Base-by-base conservation (phyloP, 2,329 filamentous ascomycete species). In the Xylariaceae sp. region DNA sequence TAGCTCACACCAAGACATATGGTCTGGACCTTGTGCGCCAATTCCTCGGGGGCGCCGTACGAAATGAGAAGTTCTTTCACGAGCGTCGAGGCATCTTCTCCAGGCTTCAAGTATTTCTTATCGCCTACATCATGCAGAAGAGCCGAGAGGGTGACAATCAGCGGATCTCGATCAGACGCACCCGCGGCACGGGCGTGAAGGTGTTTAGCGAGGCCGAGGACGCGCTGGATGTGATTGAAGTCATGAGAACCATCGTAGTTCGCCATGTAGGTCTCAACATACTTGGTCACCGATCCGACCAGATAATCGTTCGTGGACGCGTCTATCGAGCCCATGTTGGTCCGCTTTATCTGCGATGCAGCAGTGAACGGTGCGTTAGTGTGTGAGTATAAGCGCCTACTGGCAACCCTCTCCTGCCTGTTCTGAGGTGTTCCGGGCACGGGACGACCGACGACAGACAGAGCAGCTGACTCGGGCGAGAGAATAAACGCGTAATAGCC, bases 111-210 rank as follows among this genome's bases (percentile, higher is more conserved):
- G 67, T 95, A 95, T 71, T 95, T 96, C 67, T 80, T 83, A 71
- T 96, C 91, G 53, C 88, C 89, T 15, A 95, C 85, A 61, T 96
- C 91, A 71, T 96, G 91, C n/a, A 92, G 78, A 5, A 91, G 76
- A 1, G 87, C 88, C 1, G 82, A 75, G 22, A 95, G 82, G 27
- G 81, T 81, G 56, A 94, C 75, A 22, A 83, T 68, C 11, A 74
- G 71, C 4, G 70, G 71, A 64, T 88, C 76, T 30, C 71, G 63
- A 15, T 62, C 40, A 36, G 58, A 49, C 5, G 39, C 40, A 11
- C 59, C 48, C 36, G 63, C 53, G 6, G 66, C 59, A 38, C 68
- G 66, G 43, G 73, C 62, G 50, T 87, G 75, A 54, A 90, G 86
- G 58, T 78, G 72, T 41, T 81, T 81, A 6, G 90, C 81, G 33